Evolutionary conservation across 129 eudicot species (phyloP).

Genomic region (Silybum marianum): DNA sequence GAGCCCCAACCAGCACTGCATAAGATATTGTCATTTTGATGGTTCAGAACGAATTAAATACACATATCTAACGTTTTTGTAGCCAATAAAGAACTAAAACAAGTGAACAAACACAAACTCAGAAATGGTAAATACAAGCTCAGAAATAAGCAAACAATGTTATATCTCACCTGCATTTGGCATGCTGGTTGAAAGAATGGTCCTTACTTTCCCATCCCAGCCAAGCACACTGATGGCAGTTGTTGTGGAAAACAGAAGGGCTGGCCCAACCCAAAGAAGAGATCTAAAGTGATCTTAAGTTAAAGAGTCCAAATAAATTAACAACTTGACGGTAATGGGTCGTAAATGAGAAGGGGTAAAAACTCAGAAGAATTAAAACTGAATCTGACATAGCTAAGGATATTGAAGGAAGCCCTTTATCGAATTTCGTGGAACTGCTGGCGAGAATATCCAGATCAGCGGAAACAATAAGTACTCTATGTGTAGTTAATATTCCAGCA

Average conservation of each 20-base stretch:
- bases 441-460: constrained; percentile 84
- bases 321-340: not conserved
- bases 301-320: constrained; percentile 46
- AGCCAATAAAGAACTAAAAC: constrained; percentile 3
- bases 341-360: constrained; percentile 2
- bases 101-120: constrained; percentile 8
- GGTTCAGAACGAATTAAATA: constrained; percentile 24
- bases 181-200: constrained; percentile 81
- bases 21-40: constrained; percentile 17
- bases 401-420: constrained; percentile 96
- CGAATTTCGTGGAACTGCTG: constrained; percentile 71
- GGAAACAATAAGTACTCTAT: constrained; percentile 81
- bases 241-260: constrained; percentile 92
- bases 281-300: constrained; percentile 79
- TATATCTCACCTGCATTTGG: constrained; percentile 83
- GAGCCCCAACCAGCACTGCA: constrained; percentile 88
- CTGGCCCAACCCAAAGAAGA: constrained; percentile 98
- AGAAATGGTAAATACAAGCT: not conserved
- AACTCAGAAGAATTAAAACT: constrained; percentile 9
- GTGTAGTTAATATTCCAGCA: constrained; percentile 94
- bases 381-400: constrained; percentile 47
- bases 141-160: not conserved
- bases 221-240: constrained; percentile 90
- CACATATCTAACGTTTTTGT: constrained; percentile 16
- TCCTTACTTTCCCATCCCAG: constrained; percentile 99